Conservation (phyloP, 495 filamentous ascomycete species). For the Chaetomium fimeti region DNA sequence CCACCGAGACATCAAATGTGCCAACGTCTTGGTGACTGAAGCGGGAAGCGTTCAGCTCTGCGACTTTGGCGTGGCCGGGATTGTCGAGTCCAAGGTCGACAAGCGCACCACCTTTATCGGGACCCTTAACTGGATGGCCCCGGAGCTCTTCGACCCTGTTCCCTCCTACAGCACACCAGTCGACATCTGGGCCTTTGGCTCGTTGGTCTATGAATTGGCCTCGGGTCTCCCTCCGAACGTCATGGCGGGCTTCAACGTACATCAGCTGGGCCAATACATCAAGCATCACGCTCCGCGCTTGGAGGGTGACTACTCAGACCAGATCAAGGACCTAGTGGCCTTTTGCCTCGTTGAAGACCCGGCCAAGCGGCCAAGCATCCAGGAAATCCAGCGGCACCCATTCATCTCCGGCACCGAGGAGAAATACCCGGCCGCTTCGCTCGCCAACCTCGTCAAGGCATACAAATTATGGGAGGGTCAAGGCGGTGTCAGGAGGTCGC, state of each 20-base stretch:
- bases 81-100: slow-evolving; percentile 76
- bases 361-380: slow-evolving; percentile 66
- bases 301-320: slow-evolving; percentile 74
- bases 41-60: slow-evolving; percentile 85
- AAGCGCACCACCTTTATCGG: slow-evolving; percentile 93
- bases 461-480: slow-evolving; percentile 84
- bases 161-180: slow-evolving; percentile 66
- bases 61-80: slow-evolving; percentile 91
- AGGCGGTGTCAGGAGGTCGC: slow-evolving; percentile 78
- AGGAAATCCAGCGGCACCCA: slow-evolving; percentile 61
- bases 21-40: slow-evolving; percentile 88
- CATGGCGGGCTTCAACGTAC: slow-evolving; percentile 48
- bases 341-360: slow-evolving; percentile 78
- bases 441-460: slow-evolving; percentile 70
- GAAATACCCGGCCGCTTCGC: slow-evolving; percentile 67
- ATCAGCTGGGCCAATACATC: slow-evolving; percentile 60
- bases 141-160: slow-evolving; percentile 67
- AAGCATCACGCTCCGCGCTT: slow-evolving; percentile 65
- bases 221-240: slow-evolving; percentile 78
- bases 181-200: slow-evolving; percentile 95
- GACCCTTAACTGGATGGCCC: slow-evolving; percentile 96
- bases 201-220: slow-evolving; percentile 87
- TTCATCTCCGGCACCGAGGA: slow-evolving; percentile 61
- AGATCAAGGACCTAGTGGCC: slow-evolving; percentile 71
- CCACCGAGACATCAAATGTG: slow-evolving; percentile 94